These are phyloP conservation scores for Trichoderma koningiopsis DNA, from an alignment of 2,329 filamentous ascomycete species.

Conservation along the genomic window DNA sequence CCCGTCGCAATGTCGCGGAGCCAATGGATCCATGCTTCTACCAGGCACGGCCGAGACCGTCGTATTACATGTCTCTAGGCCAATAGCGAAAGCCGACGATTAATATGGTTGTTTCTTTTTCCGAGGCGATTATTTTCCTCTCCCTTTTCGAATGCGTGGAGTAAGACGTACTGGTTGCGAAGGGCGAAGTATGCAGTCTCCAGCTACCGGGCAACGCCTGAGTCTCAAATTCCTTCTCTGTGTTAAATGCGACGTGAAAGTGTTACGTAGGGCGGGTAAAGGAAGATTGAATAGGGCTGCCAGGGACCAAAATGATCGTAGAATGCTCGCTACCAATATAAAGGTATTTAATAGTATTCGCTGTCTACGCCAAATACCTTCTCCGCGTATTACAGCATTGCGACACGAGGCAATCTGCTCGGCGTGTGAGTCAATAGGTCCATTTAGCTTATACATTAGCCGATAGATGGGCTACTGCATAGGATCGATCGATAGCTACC, in stretches of 20 bases:
- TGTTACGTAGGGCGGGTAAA: background rate
- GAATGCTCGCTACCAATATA: background rate
- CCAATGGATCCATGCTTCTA: background rate
- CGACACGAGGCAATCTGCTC: background rate
- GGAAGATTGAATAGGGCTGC: background rate
- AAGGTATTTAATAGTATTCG: background rate
- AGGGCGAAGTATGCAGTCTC: background rate
- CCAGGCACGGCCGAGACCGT: conserved; percentile 6
- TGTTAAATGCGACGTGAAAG: background rate
- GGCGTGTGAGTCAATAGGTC: conserved; percentile 1
- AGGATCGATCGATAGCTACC: background rate
- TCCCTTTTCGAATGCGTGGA: background rate
- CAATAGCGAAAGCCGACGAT: background rate
- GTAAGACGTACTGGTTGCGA: background rate
- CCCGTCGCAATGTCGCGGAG: conserved; percentile 12
- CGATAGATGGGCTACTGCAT: conserved; percentile 1
- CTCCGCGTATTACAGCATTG: background rate
- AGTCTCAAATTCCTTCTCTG: background rate
- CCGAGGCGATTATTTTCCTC: background rate
- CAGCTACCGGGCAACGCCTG: conserved; percentile 15
- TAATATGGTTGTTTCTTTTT: background rate
- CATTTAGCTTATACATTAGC: background rate
- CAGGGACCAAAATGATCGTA: background rate
- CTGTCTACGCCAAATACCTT: background rate
- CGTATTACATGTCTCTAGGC: conserved; percentile 2